Base-by-base conservation (phyloP, 306 rosid genomes). In the Prunus mira region DNA sequence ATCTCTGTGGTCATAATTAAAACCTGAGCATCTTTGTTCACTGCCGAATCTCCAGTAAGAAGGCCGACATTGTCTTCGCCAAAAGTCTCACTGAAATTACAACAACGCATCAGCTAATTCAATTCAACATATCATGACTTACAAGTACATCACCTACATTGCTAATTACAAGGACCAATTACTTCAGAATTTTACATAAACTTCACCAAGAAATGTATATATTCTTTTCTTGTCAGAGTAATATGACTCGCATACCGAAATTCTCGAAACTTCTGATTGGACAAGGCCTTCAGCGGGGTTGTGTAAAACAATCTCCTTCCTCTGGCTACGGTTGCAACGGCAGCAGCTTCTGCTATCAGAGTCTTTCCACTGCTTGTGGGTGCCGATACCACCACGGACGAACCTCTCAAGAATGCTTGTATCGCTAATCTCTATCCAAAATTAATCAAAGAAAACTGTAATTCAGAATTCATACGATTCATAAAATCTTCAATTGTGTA, bases 281-380 rank as follows among this genome's bases (percentile, higher is more conserved):
- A 95, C 84, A 95, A 83, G 41, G 98, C 98, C 87, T 95, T 95
- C 64, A 95, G 97, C 12, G 98, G 98, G 74, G 97, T 92, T 11
- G 98, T 95, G 80, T 95, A 95, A 82, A 95, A 87, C 25, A 92
- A 80, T 47, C 97, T 76, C 60, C 91, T 85, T 73, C 89, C 86
- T 82, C 82, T 88, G 11, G 98, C 98, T 56, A 95, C 89, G 0
- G 93, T 90, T 19, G 97, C 98, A 32, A 92, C 82, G 13, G 96
- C 96, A 1, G 97, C 97, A 54, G 97, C 96, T 73, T 95, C 98
- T 12, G 98, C 98, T 62, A 92, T 92, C 81, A 95, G 78, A 67
- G 98, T 95, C 89, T 95, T 95, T 25, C 98, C 98, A 60, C 98
- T 90, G 81, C 98, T 92, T 25, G 98, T 95, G 17, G 98, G 98